Base-by-base conservation (phyloP, 352 stramenopile genomes). In the Phytopythium boreale region DNA sequence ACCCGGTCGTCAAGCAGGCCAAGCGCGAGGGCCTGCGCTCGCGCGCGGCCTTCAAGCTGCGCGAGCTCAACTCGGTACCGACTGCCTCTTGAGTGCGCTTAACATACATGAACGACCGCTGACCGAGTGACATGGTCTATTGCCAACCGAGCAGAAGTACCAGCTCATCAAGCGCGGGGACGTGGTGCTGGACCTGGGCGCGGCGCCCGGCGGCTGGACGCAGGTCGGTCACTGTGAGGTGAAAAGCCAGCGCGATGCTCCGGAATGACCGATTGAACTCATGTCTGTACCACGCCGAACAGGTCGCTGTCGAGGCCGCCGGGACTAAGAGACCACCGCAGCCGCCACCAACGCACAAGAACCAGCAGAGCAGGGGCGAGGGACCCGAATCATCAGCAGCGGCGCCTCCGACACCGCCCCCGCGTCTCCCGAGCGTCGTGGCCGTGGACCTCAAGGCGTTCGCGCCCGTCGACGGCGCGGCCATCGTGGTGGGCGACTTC, bases 1-100 rank as follows among this genome's bases (percentile, higher is more conserved):
- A 96, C 56, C 88, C 85, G 43, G 66, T 89, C 41, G 88, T 96
- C 29, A 93, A 94, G 56, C 82, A 93, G 68, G 84, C 87, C 68
- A 94, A 95, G 66, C 81, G 84, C 52, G 84, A 93, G 50, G 87
- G 84, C 14, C 76, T 93, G 22, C 84, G 88, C 26, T 95, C 87
- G 17, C 80, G 88, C 15, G 84, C 88, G 5, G 88, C 88, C 17
- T 77, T 94, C 62, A 96, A 96, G 61, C 74, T 96, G 52, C 74
- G 82, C 36, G 87, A 96, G 61, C 74, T 96, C 56, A 94, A 96
- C 62, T 69, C 75, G 37, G 82, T 90, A 49, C 36, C 17, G 26
- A 15, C 39, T n/a, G 19, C 9, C 6, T 4, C n/a, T 34, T 36
- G 31, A 8, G 8, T 3, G 31, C 31, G 31, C 31, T 24, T 46